Evolutionary conservation across 352 stramenopile genomes (phyloP).

Genomic region (Globisporangium echinulatum): DNA sequence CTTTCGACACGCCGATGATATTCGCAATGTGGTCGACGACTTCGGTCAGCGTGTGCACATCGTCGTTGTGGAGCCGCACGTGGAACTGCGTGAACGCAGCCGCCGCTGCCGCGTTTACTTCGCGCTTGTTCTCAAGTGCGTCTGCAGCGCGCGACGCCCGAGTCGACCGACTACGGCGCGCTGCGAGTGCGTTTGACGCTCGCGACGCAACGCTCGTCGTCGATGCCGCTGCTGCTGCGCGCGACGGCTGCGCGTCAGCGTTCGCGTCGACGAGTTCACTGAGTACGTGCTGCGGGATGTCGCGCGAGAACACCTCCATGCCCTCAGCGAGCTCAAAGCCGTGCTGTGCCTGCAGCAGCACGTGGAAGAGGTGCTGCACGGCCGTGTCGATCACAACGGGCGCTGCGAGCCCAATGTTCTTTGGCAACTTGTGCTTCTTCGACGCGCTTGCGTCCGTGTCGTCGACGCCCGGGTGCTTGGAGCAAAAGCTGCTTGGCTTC

Average conservation of each 20-base stretch:
- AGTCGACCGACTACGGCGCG: slow-evolving; percentile 8
- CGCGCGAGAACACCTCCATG: slow-evolving; percentile 59
- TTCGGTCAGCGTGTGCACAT: slow-evolving; percentile 71
- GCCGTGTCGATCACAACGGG: slow-evolving; percentile 67
- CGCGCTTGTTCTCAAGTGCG: slow-evolving; percentile 13
- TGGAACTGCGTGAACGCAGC: slow-evolving; percentile 24
- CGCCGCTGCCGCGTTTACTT: background rate
- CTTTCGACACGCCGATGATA: slow-evolving; percentile 50
- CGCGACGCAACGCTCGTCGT: slow-evolving; percentile 5
- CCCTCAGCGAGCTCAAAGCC: slow-evolving; percentile 64
- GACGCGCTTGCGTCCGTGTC: slow-evolving; percentile 17
- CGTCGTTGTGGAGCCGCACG: slow-evolving; percentile 82
- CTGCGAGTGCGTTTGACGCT: slow-evolving; percentile 10
- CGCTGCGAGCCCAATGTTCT: slow-evolving; percentile 41
- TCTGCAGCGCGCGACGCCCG: slow-evolving; percentile 11
- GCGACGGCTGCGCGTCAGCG: background rate
- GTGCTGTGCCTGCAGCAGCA: slow-evolving; percentile 57
- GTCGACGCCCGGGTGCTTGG: slow-evolving; percentile 61
- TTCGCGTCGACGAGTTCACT: slow-evolving; percentile 2
- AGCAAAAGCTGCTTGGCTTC: slow-evolving; percentile 76
- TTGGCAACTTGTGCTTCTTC: slow-evolving; percentile 63
- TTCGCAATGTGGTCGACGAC: slow-evolving; percentile 60
- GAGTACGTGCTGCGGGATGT: slow-evolving; percentile 42
- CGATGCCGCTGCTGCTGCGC: background rate
- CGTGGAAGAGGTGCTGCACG: slow-evolving; percentile 70